Conservation (phyloP, 768 basidiomycete genomes). For the Sistotremastrum suecicum region DNA sequence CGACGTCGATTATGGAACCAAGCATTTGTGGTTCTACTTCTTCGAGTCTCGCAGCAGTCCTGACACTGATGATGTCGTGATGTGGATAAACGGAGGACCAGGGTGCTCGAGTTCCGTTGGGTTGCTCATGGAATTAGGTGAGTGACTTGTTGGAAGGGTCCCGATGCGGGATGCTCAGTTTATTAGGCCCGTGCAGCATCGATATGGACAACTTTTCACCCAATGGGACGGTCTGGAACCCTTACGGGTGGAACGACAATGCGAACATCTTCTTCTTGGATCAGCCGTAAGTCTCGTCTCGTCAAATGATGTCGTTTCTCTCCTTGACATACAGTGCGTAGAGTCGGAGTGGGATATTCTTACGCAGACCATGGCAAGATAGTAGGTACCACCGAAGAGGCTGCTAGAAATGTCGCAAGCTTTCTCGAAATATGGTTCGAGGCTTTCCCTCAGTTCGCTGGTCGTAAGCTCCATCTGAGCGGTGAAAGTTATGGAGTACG, state of each 20-base stretch:
- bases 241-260: conserved; percentile 49
- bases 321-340: conserved; percentile 9
- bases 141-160: not conserved
- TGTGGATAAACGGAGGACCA: conserved; percentile 56
- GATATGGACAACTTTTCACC: conserved; percentile 39
- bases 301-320: not conserved
- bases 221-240: conserved; percentile 51
- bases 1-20: conserved; percentile 33
- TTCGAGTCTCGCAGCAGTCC: conserved; percentile 40
- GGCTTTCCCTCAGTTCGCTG: conserved; percentile 58
- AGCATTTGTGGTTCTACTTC: conserved; percentile 45
- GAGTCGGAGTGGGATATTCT: conserved; percentile 59
- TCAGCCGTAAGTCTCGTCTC: conserved; percentile 30
- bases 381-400: conserved; percentile 66
- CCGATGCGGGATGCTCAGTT: not conserved
- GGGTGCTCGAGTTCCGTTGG: conserved; percentile 41
- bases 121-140: conserved; percentile 46
- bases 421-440: conserved; percentile 74
- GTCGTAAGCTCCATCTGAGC: conserved; percentile 53
- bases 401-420: conserved; percentile 58
- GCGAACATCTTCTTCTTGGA: conserved; percentile 62
- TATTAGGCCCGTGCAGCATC: conserved; percentile 44
- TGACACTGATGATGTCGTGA: conserved; percentile 44
- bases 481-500: conserved; percentile 64
- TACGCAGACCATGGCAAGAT: conserved; percentile 58